phyloP scores from a whole-genome alignment of 306 rosid species.

The Casuarina equisetifolia region DNA sequence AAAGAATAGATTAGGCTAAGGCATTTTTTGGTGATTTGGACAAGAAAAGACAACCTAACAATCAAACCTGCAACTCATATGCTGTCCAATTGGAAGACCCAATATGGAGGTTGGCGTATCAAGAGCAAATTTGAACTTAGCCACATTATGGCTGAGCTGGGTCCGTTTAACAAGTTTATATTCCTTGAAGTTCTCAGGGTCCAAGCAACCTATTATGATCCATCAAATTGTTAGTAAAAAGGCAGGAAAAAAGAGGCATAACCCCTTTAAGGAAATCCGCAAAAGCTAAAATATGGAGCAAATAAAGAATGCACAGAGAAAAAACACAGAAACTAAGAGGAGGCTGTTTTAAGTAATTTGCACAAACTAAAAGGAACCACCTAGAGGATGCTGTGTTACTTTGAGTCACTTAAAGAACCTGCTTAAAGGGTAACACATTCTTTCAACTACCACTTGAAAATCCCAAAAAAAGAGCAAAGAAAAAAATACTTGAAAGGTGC shows the following conservation, averaged over 20 bases:
- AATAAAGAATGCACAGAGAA: neutral
- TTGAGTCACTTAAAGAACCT: neutral
- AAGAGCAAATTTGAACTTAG: slow-evolving; percentile 82
- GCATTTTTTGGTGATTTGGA: neutral
- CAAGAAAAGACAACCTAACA: neutral
- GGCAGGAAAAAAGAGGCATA: neutral
- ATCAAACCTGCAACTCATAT: slow-evolving; percentile 92
- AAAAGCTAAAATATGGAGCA: neutral
- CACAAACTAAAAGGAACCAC: neutral
- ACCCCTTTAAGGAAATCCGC: neutral
- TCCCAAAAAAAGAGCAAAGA: too few relatives aligned
- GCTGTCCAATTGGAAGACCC: slow-evolving; percentile 99
- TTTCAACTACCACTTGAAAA: neutral
- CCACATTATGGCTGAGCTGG: slow-evolving; percentile 95
- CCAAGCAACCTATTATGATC: slow-evolving; percentile 50
- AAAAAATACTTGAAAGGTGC: too few relatives aligned
- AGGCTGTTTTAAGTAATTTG: neutral
- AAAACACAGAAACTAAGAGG: neutral
- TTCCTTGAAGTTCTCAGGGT: slow-evolving; percentile 71
- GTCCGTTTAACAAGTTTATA: slow-evolving; percentile 72
- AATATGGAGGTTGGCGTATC: slow-evolving; percentile 75
- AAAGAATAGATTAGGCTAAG: neutral
- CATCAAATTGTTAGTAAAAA: neutral
- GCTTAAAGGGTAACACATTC: neutral
- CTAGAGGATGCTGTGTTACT: neutral